These are phyloP conservation scores for Xanthoconium stramineum DNA, from an alignment of 768 basidiomycete genomes.

Conservation along the genomic window DNA sequence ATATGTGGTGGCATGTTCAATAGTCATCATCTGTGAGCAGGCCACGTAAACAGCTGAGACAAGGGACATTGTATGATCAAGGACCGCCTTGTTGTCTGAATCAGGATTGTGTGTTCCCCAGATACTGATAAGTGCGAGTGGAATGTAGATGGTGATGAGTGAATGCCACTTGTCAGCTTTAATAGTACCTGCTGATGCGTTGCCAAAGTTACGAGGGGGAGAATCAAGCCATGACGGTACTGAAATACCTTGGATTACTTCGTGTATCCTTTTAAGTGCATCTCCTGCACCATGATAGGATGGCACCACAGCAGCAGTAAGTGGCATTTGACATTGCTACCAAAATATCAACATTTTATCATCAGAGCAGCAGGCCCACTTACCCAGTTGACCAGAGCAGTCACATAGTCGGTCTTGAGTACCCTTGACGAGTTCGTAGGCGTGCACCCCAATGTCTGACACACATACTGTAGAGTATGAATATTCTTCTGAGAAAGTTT, in stretches of 20 bases:
- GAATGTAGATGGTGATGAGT: constrained; percentile 30
- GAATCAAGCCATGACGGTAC: constrained; percentile 11
- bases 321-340: too few relatives aligned
- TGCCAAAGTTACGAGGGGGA: constrained; percentile 24
- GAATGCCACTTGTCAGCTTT: constrained; percentile 39
- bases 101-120: not conserved
- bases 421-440: too few relatives aligned
- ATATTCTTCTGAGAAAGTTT: too few relatives aligned
- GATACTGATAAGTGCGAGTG: constrained; percentile 28
- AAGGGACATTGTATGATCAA: constrained; percentile 27
- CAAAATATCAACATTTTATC: too few relatives aligned
- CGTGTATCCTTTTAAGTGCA: not conserved
- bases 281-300: too few relatives aligned
- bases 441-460: too few relatives aligned
- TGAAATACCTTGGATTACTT: not conserved
- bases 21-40: constrained; percentile 12
- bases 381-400: too few relatives aligned
- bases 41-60: constrained; percentile 26
- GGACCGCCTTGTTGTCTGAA: not conserved
- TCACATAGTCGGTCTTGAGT: too few relatives aligned
- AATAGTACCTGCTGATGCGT: constrained; percentile 26
- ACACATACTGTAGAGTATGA: too few relatives aligned
- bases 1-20: constrained; percentile 9
- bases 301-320: too few relatives aligned
- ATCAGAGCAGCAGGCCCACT: too few relatives aligned